Base-by-base conservation (phyloP, 2,329 filamentous ascomycete genomes). In the Aspergillus ochraceoroseus region DNA sequence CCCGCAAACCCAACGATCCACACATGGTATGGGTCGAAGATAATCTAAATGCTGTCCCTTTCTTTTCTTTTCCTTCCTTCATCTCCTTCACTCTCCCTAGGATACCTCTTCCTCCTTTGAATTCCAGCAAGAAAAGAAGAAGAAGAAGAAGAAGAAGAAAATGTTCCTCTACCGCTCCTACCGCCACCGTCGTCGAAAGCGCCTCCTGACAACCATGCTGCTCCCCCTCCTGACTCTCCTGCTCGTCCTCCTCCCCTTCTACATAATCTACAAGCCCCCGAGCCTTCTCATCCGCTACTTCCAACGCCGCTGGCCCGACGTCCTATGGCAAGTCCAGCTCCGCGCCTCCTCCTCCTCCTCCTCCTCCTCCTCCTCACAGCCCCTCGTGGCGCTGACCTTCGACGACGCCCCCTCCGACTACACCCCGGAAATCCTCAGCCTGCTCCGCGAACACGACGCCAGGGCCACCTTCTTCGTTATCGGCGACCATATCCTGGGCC, bases 391-490 rank as follows among this genome's bases (percentile, higher is more conserved):
- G 0, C 72, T 95, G 26, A 94, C 87, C 1, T 83, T 95, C 55
- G 88, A 95, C 68, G 88, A 95, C 65, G 84, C 81, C 18, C 88
- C 88, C 0, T 89, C 84, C 1, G 65, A 74, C 29, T 74, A 85
- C 61, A 94, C 88, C 2, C 57, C 65, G 30, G 77, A 81, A 41
- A 88, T 95, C 44, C 67, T 88, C 39, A 66, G 78, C 29, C 67
- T 86, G 0, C 71, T 95, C n/a, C 68, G 72, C 38, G 70, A 71
- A 15, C 74, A 87, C 56, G 72, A 75, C 41, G 86, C 83, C 9
- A 77, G 73, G 13, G 88, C 88, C 0, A 95, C 88, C 0, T 92
- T 94, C 62, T 95, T 95, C 63, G 74, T 94, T 20, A 94, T 95
- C 53, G 88, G 88, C 6, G 75, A 75, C 2, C 87, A 95, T 66